Conservation (phyloP, 163 green algal genomes). For the Chlorella variabilis region DNA sequence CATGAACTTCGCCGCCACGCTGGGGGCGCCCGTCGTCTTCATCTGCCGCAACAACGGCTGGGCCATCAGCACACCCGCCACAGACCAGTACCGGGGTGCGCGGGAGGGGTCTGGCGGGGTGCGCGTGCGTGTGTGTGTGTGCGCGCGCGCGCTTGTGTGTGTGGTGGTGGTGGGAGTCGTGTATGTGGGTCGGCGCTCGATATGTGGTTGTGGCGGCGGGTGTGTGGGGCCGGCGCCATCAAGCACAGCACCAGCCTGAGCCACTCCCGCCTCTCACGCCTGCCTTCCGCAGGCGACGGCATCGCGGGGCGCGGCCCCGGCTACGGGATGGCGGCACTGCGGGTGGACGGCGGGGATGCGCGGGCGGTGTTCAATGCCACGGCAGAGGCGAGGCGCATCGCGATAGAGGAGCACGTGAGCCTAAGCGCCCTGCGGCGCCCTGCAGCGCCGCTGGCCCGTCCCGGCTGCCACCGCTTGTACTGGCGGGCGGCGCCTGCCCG, state of each 20-base stretch:
- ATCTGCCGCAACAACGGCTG: slow-evolving; percentile 96
- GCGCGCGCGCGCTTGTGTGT: too few species aligned
- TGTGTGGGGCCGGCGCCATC: too few species aligned
- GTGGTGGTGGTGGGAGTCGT: neutral
- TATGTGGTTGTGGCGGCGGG: too few species aligned
- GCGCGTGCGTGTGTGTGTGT: neutral
- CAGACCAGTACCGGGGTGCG: slow-evolving; percentile 87
- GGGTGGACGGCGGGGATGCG: slow-evolving; percentile 92
- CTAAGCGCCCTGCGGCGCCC: too few species aligned
- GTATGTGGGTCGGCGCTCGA: too few species aligned
- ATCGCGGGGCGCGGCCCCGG: slow-evolving; percentile 77
- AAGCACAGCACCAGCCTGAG: too few species aligned
- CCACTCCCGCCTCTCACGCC: too few species aligned
- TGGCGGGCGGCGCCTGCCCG: too few species aligned
- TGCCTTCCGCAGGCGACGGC: slow-evolving; percentile 73
- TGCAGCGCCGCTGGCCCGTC: too few species aligned
- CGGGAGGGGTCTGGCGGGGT: neutral
- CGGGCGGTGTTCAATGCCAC: slow-evolving; percentile 84
- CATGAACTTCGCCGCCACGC: slow-evolving; percentile 90
- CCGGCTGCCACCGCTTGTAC: too few species aligned
- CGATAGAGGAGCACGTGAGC: slow-evolving; percentile 47
- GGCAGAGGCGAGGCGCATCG: slow-evolving; percentile 65
- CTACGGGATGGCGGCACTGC: slow-evolving; percentile 85
- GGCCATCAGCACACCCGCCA: slow-evolving; percentile 89
- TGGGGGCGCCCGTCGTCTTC: slow-evolving; percentile 86